These are phyloP conservation scores for Ambrosia artemisiifolia DNA, from an alignment of 129 eudicot genomes.

Conservation along the genomic window DNA sequence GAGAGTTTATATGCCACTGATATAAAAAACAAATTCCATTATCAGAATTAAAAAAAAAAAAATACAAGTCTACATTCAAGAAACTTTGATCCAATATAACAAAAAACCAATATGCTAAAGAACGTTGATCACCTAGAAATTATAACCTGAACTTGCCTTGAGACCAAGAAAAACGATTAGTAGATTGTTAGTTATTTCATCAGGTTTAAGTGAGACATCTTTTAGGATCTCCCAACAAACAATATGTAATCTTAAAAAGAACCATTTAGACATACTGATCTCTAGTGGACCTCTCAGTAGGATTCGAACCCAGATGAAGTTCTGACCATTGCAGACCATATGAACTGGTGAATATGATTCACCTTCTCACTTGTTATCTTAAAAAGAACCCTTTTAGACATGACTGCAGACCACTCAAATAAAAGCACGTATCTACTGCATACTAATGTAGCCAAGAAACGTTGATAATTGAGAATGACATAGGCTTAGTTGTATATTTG, in stretches of 20 bases:
- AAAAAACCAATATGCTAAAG: background rate
- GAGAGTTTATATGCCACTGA: background rate
- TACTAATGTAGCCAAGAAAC: too few species aligned
- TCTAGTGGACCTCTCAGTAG: too few species aligned
- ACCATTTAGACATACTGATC: background rate
- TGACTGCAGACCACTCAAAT: too few species aligned
- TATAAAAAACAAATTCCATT: background rate
- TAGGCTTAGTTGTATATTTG: too few species aligned
- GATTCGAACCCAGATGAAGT: too few species aligned
- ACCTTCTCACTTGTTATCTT: too few species aligned
- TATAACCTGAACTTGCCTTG: background rate
- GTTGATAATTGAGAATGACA: too few species aligned
- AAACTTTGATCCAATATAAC: background rate
- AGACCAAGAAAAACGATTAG: background rate
- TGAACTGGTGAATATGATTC: too few species aligned
- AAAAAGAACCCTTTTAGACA: too few species aligned
- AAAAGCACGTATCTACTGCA: too few species aligned
- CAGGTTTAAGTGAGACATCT: background rate
- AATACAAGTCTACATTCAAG: background rate
- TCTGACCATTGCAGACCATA: background rate
- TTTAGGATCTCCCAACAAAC: background rate
- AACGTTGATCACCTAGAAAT: background rate
- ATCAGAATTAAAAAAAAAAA: too few species aligned
- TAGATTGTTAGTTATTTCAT: constrained; percentile 1
- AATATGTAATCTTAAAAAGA: background rate